Percentiles rank a stretch among this genome's conserved stretches.
These are phyloP conservation scores for Microstegium vimineum DNA, from an alignment of 176 grass and related monocot species.

Conservation along the genomic window DNA sequence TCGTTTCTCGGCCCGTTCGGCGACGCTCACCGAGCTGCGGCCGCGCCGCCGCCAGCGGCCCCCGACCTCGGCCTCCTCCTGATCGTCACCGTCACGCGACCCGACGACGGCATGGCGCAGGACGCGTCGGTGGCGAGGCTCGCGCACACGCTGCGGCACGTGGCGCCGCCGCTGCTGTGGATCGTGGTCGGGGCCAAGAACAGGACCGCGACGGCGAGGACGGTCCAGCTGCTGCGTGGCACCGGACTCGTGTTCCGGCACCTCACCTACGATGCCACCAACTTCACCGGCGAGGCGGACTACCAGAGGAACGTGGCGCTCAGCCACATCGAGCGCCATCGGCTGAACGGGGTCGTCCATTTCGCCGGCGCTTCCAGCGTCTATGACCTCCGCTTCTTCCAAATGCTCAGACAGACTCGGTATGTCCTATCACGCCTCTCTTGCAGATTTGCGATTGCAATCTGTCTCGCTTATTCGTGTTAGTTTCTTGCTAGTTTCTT, in stretches of 20 bases:
- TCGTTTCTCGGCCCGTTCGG: background rate
- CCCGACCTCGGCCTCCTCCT: slow-evolving; percentile 28
- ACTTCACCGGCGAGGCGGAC: slow-evolving; percentile 29
- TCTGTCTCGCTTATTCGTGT: too few relatives aligned
- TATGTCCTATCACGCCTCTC: slow-evolving; percentile 10
- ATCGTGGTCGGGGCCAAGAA: slow-evolving; percentile 44
- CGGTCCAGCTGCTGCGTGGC: slow-evolving; percentile 28
- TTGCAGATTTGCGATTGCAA: background rate
- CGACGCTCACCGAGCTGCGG: background rate
- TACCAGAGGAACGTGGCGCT: slow-evolving; percentile 49
- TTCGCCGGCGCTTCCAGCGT: slow-evolving; percentile 38
- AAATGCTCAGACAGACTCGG: slow-evolving; percentile 47
- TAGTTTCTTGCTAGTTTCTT: background rate
- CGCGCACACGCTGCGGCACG: slow-evolving; percentile 44
- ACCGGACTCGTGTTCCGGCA: slow-evolving; percentile 62
- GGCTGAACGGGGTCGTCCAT: slow-evolving; percentile 46
- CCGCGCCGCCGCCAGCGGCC: background rate
- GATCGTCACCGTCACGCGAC: slow-evolving; percentile 50
- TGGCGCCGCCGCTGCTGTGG: slow-evolving; percentile 54
- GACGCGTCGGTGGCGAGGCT: slow-evolving; percentile 36
- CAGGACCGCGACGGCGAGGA: slow-evolving; percentile 16
- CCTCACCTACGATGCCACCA: slow-evolving; percentile 29
- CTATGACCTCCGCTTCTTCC: slow-evolving; percentile 54
- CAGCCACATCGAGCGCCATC: slow-evolving; percentile 48
- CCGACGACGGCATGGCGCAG: slow-evolving; percentile 33